Conservation (phyloP, 1,284 basidiomycete species). For the Termitomyces sp. region DNA sequence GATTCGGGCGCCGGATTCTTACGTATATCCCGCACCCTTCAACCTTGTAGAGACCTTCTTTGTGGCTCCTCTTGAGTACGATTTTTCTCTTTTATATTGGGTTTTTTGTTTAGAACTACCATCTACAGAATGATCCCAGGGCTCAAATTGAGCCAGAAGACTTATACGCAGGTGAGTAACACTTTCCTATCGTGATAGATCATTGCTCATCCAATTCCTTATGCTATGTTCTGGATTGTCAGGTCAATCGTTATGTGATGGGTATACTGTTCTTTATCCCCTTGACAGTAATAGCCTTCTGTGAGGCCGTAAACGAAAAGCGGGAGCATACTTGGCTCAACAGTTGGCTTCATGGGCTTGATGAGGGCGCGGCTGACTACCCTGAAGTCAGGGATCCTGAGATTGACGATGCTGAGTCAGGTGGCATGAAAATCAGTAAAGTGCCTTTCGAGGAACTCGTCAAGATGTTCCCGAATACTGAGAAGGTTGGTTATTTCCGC, state of each 20-base stretch:
- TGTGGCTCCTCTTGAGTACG: constrained; percentile 82
- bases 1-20: constrained; percentile 82
- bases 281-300: constrained; percentile 68
- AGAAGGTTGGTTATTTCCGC: constrained; percentile 46
- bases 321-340: constrained; percentile 59
- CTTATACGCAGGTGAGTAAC: constrained; percentile 51
- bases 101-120: background rate
- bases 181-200: background rate
- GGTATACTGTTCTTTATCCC: constrained; percentile 75
- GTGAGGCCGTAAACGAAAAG: constrained; percentile 57
- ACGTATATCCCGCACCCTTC: constrained; percentile 72
- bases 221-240: background rate
- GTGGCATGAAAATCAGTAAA: constrained; percentile 64
- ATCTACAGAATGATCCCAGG: constrained; percentile 40
- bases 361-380: constrained; percentile 65
- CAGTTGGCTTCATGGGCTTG: constrained; percentile 58
- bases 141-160: constrained; percentile 36
- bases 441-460: constrained; percentile 74
- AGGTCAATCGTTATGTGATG: constrained; percentile 82
- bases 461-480: constrained; percentile 72
- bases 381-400: constrained; percentile 54
- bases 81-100: constrained; percentile 13
- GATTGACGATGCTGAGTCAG: constrained; percentile 56
- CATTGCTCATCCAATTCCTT: background rate
- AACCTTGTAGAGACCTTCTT: constrained; percentile 83